Conservation (phyloP, 768 basidiomycete species). For the Suillus cothurnatus region DNA sequence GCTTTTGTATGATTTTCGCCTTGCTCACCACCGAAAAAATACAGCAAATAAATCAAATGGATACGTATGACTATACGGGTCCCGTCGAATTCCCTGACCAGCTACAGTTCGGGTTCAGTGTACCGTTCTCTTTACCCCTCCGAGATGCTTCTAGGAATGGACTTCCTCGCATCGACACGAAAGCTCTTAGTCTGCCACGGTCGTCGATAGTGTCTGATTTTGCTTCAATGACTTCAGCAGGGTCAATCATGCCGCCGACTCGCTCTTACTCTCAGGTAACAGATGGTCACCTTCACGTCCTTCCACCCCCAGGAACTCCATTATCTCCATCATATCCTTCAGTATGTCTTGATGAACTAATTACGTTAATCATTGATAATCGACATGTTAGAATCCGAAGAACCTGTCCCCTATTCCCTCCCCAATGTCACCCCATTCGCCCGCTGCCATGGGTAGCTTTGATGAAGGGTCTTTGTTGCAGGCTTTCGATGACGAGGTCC, state of each 20-base stretch:
- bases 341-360: background rate
- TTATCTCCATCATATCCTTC: background rate
- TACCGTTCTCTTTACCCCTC: background rate
- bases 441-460: background rate
- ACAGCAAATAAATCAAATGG: background rate
- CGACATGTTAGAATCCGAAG: background rate
- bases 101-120: background rate
- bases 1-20: background rate
- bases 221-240: slow-evolving; percentile 6
- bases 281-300: background rate
- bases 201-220: background rate
- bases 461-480: background rate
- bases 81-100: background rate
- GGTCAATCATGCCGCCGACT: background rate
- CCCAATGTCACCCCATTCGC: background rate
- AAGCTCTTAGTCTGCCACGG: background rate
- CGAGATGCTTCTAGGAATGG: background rate
- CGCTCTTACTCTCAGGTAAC: background rate
- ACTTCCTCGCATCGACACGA: too few relatives aligned
- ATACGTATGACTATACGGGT: background rate
- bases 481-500: background rate
- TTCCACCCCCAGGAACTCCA: background rate
- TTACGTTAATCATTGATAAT: background rate
- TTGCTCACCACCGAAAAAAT: background rate
- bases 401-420: background rate